Percentiles rank a stretch among this genome's conserved stretches.
These are phyloP conservation scores for Verticillium nubilum DNA, from an alignment of 2,329 filamentous ascomycete genomes.

Conservation along the genomic window DNA sequence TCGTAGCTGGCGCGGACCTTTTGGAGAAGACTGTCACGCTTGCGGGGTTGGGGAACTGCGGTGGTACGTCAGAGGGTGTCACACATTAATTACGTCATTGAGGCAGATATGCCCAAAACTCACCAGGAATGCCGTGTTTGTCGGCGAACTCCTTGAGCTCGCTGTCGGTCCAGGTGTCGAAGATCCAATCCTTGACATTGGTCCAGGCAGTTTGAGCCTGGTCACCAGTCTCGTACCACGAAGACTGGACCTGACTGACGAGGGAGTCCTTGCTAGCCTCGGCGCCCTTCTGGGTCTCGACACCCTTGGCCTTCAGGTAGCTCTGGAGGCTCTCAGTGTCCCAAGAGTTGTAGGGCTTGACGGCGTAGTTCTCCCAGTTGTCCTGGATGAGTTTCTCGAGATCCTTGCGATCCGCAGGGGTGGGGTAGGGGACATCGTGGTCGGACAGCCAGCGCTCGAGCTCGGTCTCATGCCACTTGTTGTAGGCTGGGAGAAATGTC, in stretches of 20 bases:
- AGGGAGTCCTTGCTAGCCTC: conserved; percentile 65
- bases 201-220: conserved; percentile 66
- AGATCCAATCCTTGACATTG: conserved; percentile 82
- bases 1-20: conserved; percentile 80
- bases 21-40: conserved; percentile 75
- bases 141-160: conserved; percentile 92
- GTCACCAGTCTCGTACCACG: conserved; percentile 77
- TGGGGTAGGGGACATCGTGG: conserved; percentile 86
- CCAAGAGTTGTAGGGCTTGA: conserved; percentile 72
- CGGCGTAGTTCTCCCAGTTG: conserved; percentile 80
- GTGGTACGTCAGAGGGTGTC: neutral
- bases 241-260: conserved; percentile 61
- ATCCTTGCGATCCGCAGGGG: conserved; percentile 84
- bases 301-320: conserved; percentile 66
- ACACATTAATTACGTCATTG: neutral
- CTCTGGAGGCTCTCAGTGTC: conserved; percentile 60
- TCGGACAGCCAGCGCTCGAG: conserved; percentile 95
- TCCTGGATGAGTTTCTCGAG: conserved; percentile 85
- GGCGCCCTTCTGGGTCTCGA: conserved; percentile 62
- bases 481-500: conserved; percentile 63
- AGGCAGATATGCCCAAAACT: conserved; percentile 6
- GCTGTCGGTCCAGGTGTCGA: conserved; percentile 92
- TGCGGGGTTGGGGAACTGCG: conserved; percentile 74
- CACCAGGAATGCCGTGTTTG: conserved; percentile 72
- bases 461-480: conserved; percentile 98